Evolutionary conservation across 805 yeast genomes (phyloP).

Genomic region (Pichia paraexigua): DNA sequence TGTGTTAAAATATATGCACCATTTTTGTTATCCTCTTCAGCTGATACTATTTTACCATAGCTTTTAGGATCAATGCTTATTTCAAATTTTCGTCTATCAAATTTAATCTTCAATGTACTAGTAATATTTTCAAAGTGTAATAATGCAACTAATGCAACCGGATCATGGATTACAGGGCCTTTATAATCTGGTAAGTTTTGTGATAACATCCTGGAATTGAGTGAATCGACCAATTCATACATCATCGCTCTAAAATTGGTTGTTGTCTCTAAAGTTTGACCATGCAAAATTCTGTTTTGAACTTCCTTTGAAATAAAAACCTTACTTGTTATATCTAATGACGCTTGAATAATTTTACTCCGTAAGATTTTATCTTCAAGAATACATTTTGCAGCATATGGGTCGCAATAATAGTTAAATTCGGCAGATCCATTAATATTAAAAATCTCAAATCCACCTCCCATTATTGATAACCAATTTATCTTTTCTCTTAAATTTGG

Average conservation of each 20-base stretch:
- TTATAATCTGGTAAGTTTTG: slow-evolving; percentile 32
- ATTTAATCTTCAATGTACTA: slow-evolving; percentile 16
- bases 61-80: slow-evolving; percentile 9
- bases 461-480: slow-evolving; percentile 61
- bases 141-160: slow-evolving; percentile 57
- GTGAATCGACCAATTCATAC: slow-evolving; percentile 45
- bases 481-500: slow-evolving; percentile 49
- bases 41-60: slow-evolving; percentile 10
- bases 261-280: slow-evolving; percentile 20
- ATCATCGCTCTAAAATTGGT: slow-evolving; percentile 46
- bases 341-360: slow-evolving; percentile 48
- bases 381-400: slow-evolving; percentile 60
- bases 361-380: slow-evolving; percentile 39
- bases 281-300: slow-evolving; percentile 32
- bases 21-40: slow-evolving; percentile 20
- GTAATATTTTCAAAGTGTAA: slow-evolving; percentile 34
- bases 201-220: slow-evolving; percentile 37
- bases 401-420: slow-evolving; percentile 70
- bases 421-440: slow-evolving; percentile 43
- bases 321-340: slow-evolving; percentile 64
- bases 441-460: slow-evolving; percentile 44
- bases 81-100: slow-evolving; percentile 13
- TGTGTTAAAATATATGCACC: slow-evolving; percentile 36
- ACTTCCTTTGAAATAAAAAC: slow-evolving; percentile 43
- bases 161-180: slow-evolving; percentile 82